Base-by-base conservation (phyloP, 768 basidiomycete species). In the Naganishia vishniacii region DNA sequence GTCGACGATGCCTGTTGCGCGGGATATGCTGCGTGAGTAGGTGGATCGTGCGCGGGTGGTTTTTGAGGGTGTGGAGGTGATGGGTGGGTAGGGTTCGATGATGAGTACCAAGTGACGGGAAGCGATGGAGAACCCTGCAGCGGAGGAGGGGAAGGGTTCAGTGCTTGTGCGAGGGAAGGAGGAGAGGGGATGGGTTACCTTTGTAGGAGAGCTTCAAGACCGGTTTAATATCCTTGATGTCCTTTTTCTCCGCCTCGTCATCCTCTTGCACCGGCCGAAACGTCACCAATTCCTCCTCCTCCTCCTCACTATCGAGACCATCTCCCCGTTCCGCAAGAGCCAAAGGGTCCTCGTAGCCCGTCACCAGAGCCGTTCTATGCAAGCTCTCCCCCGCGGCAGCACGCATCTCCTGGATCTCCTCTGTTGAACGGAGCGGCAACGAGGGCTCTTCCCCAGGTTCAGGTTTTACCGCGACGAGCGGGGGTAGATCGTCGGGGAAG, bases 91-190 rank as follows among this genome's bases (percentile, higher is more conserved):
- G 26, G 76, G 76, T 46, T 77, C 76, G 47, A 77, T 66, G 46
- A 77, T 75, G 7, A 75, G 66, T 23, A 77, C 76, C 1, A 77
- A 71, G 61, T 77, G 76, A 12, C 74, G 59, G 9, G 76, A 74
- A 5, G 73, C 72, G 18, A 75, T 77, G 15, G 73, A 71, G 67
- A 77, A 77, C 18, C 75, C 75, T 75, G 23, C 28, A 40, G 20
- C 28, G 9, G 26, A 48, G 51, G 16, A 16, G 4, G 34, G 26
- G 4, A 8, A 61, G 32, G 41, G 59, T 5, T 49, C 31, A 26
- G 23, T 32, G 56, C 23, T n/a, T n/a, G n/a, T n/a, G 15, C 29
- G 45, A 15, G 29, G 12, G 20, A 5, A 28, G 31, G 28, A 29
- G 16, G 45, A 16, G 5, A 4, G n/a, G 32, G 32, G 23, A 48